These are phyloP conservation scores for Chrysanthemum lavandulifolium DNA, from an alignment of 129 eudicot species.

Conservation along the genomic window DNA sequence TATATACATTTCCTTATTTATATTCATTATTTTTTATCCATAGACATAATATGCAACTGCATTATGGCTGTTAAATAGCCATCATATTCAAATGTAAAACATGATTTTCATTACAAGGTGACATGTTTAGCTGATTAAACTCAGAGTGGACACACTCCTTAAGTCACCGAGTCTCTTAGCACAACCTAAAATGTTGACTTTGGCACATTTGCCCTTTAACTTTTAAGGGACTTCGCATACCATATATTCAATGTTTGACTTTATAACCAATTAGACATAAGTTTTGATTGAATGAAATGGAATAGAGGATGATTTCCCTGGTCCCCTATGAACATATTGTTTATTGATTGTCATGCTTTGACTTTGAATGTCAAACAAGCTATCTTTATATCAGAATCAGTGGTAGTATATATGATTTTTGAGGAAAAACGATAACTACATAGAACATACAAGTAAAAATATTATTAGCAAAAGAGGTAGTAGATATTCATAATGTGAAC, in stretches of 20 bases:
- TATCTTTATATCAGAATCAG: neutral
- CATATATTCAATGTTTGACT: no score
- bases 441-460: neutral
- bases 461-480: neutral
- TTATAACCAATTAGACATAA: no score
- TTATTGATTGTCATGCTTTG: neutral
- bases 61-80: neutral
- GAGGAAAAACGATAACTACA: neutral
- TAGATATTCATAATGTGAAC: neutral
- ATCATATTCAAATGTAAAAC: neutral
- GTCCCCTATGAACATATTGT: no score
- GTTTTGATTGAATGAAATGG: no score
- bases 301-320: no score
- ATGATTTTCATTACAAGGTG: neutral
- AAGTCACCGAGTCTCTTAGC: neutral
- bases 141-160: neutral
- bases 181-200: no score
- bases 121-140: neutral
- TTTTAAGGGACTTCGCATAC: no score
- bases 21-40: neutral
- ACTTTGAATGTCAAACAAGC: neutral
- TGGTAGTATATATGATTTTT: neutral
- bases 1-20: neutral
- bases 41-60: neutral
- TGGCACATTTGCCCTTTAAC: no score